Evolutionary conservation across 2,329 filamentous ascomycete genomes (phyloP).

Genomic region (Aspergillus brunneoviolaceus): DNA sequence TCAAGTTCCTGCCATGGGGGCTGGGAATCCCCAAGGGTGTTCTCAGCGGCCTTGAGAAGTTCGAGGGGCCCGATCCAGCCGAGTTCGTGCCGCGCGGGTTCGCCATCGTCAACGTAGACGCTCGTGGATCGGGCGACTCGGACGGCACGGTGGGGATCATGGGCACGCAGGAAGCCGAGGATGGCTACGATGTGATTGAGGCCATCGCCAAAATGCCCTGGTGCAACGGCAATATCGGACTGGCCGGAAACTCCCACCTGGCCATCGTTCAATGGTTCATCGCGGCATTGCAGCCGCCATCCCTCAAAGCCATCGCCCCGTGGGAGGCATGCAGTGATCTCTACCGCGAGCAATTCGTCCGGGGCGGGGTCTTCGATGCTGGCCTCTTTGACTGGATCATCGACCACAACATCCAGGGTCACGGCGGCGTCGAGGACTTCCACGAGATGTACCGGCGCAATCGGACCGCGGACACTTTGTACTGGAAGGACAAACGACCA

Average conservation of each 20-base stretch:
- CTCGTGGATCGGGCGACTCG: constrained; percentile 3
- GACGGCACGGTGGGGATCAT: constrained; percentile 4
- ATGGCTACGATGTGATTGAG: constrained; percentile 4
- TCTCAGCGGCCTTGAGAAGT: constrained; percentile 1
- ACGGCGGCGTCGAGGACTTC: constrained; percentile 7
- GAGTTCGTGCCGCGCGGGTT: constrained; percentile 7
- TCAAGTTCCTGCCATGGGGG: constrained; percentile 1
- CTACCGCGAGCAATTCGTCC: constrained; percentile 4
- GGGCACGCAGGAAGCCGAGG: constrained; percentile 6
- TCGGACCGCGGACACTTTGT: neutral
- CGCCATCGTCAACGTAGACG: constrained; percentile 1
- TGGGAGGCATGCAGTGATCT: constrained; percentile 6
- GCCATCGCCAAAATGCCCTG: constrained; percentile 6
- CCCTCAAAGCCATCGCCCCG: constrained; percentile 1
- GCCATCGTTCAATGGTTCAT: constrained; percentile 7
- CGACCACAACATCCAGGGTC: constrained; percentile 9
- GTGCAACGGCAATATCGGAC: constrained; percentile 2
- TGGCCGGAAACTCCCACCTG: constrained; percentile 6
- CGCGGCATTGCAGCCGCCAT: constrained; percentile 3
- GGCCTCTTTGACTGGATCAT: constrained; percentile 8
- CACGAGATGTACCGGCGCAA: constrained; percentile 9
- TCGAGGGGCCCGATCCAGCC: constrained; percentile 5
- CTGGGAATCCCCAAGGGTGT: neutral
- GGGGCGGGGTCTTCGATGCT: constrained; percentile 1
- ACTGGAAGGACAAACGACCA: constrained; percentile 11